Conservation (phyloP, 768 basidiomycete genomes). For the Pulveroboletus ravenelii region DNA sequence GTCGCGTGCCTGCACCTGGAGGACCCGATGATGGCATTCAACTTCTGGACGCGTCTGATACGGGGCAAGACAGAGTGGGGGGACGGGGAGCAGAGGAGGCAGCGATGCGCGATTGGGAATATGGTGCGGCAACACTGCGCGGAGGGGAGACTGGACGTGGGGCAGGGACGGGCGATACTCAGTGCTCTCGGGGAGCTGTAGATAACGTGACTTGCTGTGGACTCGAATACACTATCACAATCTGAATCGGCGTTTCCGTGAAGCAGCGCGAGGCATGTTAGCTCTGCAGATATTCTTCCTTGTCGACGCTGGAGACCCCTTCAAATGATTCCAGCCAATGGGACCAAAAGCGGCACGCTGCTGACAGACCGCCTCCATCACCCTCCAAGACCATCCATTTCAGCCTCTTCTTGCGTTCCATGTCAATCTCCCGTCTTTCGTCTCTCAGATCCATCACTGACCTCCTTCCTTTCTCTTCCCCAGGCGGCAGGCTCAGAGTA, state of each 20-base stretch:
- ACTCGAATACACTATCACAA: too few relatives aligned
- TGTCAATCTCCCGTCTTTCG: constrained; percentile 34
- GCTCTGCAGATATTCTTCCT: too few relatives aligned
- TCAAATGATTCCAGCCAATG: too few relatives aligned
- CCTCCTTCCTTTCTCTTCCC: constrained; percentile 22
- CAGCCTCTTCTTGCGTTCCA: constrained; percentile 25
- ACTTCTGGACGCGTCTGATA: constrained; percentile 54
- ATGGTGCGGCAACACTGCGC: constrained; percentile 29
- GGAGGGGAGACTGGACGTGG: constrained; percentile 24
- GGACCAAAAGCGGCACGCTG: constrained; percentile 62
- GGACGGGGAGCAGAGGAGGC: constrained; percentile 40
- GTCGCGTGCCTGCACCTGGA: constrained; percentile 44
- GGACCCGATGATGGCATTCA: constrained; percentile 50
- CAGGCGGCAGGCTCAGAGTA: constrained; percentile 85
- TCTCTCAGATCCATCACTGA: constrained; percentile 30
- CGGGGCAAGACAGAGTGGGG: constrained; percentile 42
- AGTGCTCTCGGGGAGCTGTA: constrained; percentile 15
- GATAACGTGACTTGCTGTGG: neutral
- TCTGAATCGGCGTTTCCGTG: too few relatives aligned
- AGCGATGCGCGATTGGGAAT: constrained; percentile 40
- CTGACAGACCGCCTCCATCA: constrained; percentile 35
- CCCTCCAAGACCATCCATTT: neutral
- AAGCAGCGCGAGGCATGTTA: too few relatives aligned
- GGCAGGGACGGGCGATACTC: constrained; percentile 18
- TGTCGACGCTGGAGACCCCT: too few relatives aligned